Evolutionary conservation across 495 filamentous ascomycete genomes (phyloP).

Genomic region (Penicillium antarcticum): DNA sequence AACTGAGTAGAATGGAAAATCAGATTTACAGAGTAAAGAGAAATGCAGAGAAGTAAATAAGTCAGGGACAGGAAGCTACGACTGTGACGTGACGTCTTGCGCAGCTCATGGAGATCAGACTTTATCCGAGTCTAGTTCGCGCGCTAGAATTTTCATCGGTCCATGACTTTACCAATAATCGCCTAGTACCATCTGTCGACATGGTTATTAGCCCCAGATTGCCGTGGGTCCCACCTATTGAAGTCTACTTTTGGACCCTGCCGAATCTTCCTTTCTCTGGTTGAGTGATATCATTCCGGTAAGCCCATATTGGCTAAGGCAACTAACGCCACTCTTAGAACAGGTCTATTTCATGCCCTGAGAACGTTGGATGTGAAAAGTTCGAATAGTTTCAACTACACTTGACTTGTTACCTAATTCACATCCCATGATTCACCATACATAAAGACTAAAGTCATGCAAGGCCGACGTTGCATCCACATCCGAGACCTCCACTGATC

Average conservation of each 20-base stretch:
- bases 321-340: too few species aligned
- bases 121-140: not conserved
- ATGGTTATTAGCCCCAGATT: not conserved
- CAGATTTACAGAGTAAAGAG: not conserved
- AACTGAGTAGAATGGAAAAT: slow-evolving; percentile 2
- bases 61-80: slow-evolving; percentile 7
- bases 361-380: too few species aligned
- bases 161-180: slow-evolving; percentile 2
- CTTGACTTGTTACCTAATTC: too few species aligned
- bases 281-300: slow-evolving; percentile 11
- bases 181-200: not conserved
- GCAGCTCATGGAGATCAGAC: slow-evolving; percentile 1
- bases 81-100: slow-evolving; percentile 40
- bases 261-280: not conserved
- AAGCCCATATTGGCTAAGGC: too few species aligned
- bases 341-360: too few species aligned
- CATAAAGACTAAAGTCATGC: slow-evolving; percentile 1
- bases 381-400: too few species aligned
- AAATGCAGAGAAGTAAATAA: not conserved
- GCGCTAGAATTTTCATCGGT: not conserved
- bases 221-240: not conserved
- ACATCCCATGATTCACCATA: slow-evolving; percentile 1
- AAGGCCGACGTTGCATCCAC: slow-evolving; percentile 7
- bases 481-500: slow-evolving; percentile 8
- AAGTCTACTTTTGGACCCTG: not conserved